Conservation (phyloP, 2,329 filamentous ascomycete species). For the Decorospora gaudefroyi region DNA sequence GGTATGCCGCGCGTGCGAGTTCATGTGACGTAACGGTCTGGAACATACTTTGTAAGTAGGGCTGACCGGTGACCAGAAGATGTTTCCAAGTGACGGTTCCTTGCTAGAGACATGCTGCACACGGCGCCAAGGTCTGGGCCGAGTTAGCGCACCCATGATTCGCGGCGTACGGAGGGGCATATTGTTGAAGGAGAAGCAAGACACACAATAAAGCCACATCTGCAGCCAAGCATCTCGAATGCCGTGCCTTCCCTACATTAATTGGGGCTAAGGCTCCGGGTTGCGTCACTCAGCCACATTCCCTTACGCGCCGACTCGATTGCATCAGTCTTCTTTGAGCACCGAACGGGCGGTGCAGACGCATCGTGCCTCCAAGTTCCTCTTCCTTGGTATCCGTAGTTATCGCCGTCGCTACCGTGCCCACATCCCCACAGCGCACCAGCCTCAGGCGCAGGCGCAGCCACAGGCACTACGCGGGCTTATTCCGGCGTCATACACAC, state of each 20-base stretch:
- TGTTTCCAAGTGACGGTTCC: neutral
- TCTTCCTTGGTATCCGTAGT: too few species aligned
- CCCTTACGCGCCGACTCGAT: slow-evolving; percentile 21
- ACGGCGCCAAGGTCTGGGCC: slow-evolving; percentile 13
- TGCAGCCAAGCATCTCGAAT: slow-evolving; percentile 18
- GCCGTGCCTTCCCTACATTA: slow-evolving; percentile 21
- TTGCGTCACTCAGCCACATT: slow-evolving; percentile 31
- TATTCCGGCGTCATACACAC: slow-evolving; percentile 37
- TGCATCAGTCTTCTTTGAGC: slow-evolving; percentile 17
- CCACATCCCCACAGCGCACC: slow-evolving; percentile 19
- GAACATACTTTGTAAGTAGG: neutral
- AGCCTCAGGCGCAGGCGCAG: slow-evolving; percentile 35
- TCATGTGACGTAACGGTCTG: neutral
- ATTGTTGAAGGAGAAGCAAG: neutral
- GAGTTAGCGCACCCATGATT: slow-evolving; percentile 3
- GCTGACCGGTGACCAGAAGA: slow-evolving; percentile 11
- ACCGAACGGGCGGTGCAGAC: slow-evolving; percentile 18
- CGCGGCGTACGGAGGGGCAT: neutral
- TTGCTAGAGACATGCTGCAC: slow-evolving; percentile 4
- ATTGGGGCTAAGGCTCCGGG: slow-evolving; percentile 25
- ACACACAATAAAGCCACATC: slow-evolving; percentile 1
- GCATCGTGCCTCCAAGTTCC: slow-evolving; percentile 13
- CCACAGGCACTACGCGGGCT: slow-evolving; percentile 25
- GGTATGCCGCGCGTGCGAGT: neutral
- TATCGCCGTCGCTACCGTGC: slow-evolving; percentile 13